These are phyloP conservation scores for Neoascochyta sp. DNA, from an alignment of 2,329 filamentous ascomycete species.

Conservation along the genomic window DNA sequence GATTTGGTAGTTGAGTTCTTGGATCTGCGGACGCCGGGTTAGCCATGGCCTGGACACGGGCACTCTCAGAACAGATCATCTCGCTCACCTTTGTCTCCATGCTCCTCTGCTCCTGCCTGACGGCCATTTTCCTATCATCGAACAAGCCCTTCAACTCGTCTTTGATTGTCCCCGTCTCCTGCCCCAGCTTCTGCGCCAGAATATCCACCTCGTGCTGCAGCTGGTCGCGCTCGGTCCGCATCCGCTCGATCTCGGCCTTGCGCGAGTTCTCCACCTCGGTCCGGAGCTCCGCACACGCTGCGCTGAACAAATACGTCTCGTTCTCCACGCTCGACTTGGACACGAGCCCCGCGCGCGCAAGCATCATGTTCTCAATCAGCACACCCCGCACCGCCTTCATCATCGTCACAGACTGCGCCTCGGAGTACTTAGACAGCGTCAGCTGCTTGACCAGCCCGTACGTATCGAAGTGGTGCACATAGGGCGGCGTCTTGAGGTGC, in stretches of 20 bases:
- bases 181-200: constrained; percentile 74
- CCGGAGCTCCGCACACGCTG: constrained; percentile 85
- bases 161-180: constrained; percentile 76
- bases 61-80: constrained; percentile 11
- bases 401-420: constrained; percentile 71
- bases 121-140: constrained; percentile 90
- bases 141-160: constrained; percentile 95
- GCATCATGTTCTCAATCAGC: constrained; percentile 72
- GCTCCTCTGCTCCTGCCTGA: constrained; percentile 79
- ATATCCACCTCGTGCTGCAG: constrained; percentile 97
- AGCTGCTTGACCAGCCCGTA: constrained; percentile 84
- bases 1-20: constrained; percentile 96
- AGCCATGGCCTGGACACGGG: too few relatives aligned
- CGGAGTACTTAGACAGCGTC: constrained; percentile 65
- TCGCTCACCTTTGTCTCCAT: constrained; percentile 82
- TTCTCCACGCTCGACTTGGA: constrained; percentile 94
- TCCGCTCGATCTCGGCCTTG: constrained; percentile 72
- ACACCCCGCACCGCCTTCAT: constrained; percentile 89
- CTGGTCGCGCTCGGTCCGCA: constrained; percentile 76
- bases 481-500: constrained; percentile 69
- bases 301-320: constrained; percentile 88
- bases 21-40: constrained; percentile 55
- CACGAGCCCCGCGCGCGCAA: constrained; percentile 75
- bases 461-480: constrained; percentile 95
- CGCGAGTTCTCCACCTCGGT: constrained; percentile 80